Conservation (phyloP, 2,329 filamentous ascomycete species). For the Cyclaneusma minus region DNA sequence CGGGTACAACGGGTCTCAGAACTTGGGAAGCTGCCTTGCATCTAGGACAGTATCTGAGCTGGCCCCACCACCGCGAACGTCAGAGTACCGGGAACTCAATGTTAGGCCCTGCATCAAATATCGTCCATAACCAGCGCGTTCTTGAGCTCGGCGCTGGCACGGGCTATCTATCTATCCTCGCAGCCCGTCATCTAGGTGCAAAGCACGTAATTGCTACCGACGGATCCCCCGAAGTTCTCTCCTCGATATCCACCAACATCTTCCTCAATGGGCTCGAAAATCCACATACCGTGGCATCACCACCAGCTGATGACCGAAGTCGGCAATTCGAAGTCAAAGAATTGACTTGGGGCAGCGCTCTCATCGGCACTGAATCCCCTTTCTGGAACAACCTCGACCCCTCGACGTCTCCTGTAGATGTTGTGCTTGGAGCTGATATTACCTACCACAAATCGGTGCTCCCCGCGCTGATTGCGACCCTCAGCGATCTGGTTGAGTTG, state of each 20-base stretch:
- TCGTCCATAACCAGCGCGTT: constrained; percentile 29
- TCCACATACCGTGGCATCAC: constrained; percentile 24
- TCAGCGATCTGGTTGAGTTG: constrained; percentile 43
- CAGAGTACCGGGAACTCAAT: no score
- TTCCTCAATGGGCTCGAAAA: constrained; percentile 50
- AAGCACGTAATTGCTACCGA: constrained; percentile 53
- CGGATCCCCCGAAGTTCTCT: constrained; percentile 57
- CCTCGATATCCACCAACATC: constrained; percentile 49
- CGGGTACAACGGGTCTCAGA: constrained; percentile 59
- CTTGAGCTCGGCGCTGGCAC: constrained; percentile 66
- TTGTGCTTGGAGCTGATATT: constrained; percentile 63
- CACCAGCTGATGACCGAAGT: no score
- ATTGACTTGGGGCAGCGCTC: constrained; percentile 25
- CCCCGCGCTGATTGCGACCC: constrained; percentile 46
- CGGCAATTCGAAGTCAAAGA: constrained; percentile 41
- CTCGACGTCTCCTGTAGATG: constrained; percentile 38
- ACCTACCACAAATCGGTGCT: constrained; percentile 57
- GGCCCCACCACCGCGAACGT: constrained; percentile 6
- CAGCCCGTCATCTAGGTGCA: constrained; percentile 48
- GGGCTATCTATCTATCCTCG: constrained; percentile 59
- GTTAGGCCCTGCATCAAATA: constrained; percentile 12
- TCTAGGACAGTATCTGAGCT: constrained; percentile 47
- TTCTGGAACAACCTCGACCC: constrained; percentile 28
- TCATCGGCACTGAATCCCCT: constrained; percentile 21
- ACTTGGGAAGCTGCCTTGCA: constrained; percentile 74